Conservation (phyloP, 257 asterid genomes). For the Echites panduratus region DNA sequence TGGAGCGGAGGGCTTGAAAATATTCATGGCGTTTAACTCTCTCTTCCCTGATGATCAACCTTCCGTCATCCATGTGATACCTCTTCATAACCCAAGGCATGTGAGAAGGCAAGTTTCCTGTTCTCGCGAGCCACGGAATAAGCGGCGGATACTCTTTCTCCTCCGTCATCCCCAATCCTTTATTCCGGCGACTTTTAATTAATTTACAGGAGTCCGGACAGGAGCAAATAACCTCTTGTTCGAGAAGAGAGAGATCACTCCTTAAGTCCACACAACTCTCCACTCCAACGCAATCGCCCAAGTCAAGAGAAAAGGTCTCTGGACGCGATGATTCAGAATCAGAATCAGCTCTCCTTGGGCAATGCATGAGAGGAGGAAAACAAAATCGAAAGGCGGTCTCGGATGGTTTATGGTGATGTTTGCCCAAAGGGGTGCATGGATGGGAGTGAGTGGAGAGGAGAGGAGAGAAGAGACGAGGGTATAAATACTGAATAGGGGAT, state of each 20-base stretch:
- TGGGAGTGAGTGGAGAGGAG: too few species aligned
- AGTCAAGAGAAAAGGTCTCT: too few species aligned
- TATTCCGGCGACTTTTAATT: neutral
- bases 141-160: conserved; percentile 57
- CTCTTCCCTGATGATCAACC: conserved; percentile 59
- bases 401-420: conserved; percentile 10
- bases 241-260: conserved; percentile 13
- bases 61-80: conserved; percentile 43
- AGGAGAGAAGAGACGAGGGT: neutral
- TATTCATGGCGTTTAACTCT: conserved; percentile 47
- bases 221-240: neutral
- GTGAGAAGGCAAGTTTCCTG: conserved; percentile 31
- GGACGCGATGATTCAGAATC: too few species aligned
- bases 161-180: neutral
- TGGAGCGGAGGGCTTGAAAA: conserved; percentile 47
- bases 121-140: conserved; percentile 38
- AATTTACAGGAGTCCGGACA: neutral
- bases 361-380: conserved; percentile 26
- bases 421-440: too few species aligned
- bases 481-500: conserved; percentile 1
- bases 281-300: conserved; percentile 46
- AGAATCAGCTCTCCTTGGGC: neutral
- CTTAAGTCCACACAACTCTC: conserved; percentile 46
- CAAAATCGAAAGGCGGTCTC: too few species aligned
- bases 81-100: conserved; percentile 65